These are phyloP conservation scores for Clonostachys rhizophaga DNA, from an alignment of 2,329 filamentous ascomycete genomes.

Conservation along the genomic window DNA sequence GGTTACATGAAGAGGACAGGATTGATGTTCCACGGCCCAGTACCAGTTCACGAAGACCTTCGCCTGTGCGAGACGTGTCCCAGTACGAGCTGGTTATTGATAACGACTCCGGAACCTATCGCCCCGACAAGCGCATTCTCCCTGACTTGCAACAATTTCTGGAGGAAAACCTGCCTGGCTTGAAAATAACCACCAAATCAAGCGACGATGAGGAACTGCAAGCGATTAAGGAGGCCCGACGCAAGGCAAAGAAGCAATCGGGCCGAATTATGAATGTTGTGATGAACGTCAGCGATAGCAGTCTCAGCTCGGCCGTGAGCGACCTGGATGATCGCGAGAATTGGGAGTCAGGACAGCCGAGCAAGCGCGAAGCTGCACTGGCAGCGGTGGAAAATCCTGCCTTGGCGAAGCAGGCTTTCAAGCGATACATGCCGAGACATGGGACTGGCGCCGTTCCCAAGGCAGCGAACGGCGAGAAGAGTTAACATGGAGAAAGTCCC, in stretches of 20 bases:
- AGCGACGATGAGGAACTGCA: constrained; percentile 74
- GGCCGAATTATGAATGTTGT: constrained; percentile 48
- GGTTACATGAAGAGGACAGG: constrained; percentile 14
- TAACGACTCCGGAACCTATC: constrained; percentile 92
- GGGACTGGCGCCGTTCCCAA: neutral
- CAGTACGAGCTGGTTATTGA: constrained; percentile 88
- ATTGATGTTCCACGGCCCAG: constrained; percentile 36
- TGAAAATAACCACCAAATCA: constrained; percentile 70
- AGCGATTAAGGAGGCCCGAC: constrained; percentile 72
- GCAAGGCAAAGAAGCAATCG: constrained; percentile 65
- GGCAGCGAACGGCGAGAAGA: neutral
- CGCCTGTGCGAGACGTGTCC: constrained; percentile 39
- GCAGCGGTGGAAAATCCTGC: constrained; percentile 46
- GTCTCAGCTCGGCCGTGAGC: constrained; percentile 48
- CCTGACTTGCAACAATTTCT: constrained; percentile 69
- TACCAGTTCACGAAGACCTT: constrained; percentile 36
- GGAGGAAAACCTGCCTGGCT: constrained; percentile 67
- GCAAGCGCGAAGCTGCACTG: constrained; percentile 46
- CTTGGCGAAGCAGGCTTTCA: constrained; percentile 30
- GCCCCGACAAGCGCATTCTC: constrained; percentile 74
- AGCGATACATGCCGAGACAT: constrained; percentile 14
- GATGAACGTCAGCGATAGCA: constrained; percentile 49
- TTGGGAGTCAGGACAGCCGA: constrained; percentile 34
- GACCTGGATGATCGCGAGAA: constrained; percentile 41
- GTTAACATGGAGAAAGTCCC: neutral